These are phyloP conservation scores for Populus pruinosa DNA, from an alignment of 345 rosid species.

Conservation along the genomic window DNA sequence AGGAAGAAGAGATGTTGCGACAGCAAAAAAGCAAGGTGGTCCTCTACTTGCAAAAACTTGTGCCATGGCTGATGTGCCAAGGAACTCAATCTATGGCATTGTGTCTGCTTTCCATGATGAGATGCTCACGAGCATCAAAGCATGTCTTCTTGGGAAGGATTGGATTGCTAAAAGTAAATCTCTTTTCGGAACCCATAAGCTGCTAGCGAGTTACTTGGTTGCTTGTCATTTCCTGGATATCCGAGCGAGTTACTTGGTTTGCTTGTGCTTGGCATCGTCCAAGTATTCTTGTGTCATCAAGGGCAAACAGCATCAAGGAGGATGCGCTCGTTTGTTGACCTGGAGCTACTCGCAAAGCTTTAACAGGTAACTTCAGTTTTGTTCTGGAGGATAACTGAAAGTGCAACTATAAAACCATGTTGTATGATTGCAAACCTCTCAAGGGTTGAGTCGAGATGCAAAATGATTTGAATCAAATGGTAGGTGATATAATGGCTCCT, in stretches of 20 bases:
- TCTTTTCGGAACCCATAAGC: conserved; percentile 42
- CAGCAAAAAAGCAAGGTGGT: conserved; percentile 49
- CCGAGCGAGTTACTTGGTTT: conserved; percentile 18
- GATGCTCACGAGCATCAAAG: conserved; percentile 62
- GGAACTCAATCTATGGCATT: conserved; percentile 66
- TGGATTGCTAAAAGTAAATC: conserved; percentile 61
- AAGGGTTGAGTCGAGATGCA: neutral
- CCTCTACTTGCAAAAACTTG: conserved; percentile 54
- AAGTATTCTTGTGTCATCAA: neutral
- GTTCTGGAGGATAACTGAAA: neutral
- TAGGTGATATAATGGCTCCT: neutral
- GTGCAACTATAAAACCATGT: neutral
- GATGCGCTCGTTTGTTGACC: neutral
- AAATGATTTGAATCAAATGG: neutral
- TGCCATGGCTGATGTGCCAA: conserved; percentile 70
- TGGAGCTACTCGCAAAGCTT: neutral
- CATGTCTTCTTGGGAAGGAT: conserved; percentile 69
- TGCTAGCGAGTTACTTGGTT: conserved; percentile 5
- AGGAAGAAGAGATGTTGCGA: conserved; percentile 54
- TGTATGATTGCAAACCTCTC: neutral
- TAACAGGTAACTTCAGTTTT: conserved; percentile 2
- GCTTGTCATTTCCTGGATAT: conserved; percentile 35
- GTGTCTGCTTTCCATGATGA: conserved; percentile 66
- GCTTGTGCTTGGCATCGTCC: neutral
- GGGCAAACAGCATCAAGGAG: neutral